A percentile compares a stretch with the other conserved stretches of the same genome.
phyloP scores from a whole-genome alignment of 805 yeast species.

The Yarrowia phangngaensis region DNA sequence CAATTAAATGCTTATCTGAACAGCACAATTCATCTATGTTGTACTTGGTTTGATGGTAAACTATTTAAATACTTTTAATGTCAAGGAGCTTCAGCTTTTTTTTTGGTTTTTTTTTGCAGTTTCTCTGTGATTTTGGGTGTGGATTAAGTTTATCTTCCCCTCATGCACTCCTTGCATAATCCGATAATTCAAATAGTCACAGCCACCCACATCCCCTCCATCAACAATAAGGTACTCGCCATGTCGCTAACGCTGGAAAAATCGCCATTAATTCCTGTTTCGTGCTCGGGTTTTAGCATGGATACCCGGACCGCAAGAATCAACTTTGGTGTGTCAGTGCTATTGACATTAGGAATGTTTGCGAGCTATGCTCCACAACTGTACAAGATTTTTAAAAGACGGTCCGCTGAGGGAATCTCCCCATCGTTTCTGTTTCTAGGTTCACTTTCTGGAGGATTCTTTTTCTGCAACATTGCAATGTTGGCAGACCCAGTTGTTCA shows the following conservation, averaged over 20 bases:
- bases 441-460: constrained; percentile 61
- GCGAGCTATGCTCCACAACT: constrained; percentile 76
- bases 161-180: too few relatives aligned
- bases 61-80: too few relatives aligned
- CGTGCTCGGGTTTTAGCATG: constrained; percentile 4
- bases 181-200: too few relatives aligned
- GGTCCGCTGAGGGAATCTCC: constrained; percentile 73
- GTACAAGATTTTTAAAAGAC: constrained; percentile 51
- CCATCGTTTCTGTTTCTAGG: constrained; percentile 70
- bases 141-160: too few relatives aligned
- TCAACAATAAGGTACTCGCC: not conserved
- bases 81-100: too few relatives aligned
- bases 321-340: constrained; percentile 49
- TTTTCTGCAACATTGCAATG: constrained; percentile 61
- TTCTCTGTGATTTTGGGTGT: too few relatives aligned
- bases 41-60: too few relatives aligned
- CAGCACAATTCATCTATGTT: too few relatives aligned
- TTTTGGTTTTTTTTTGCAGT: too few relatives aligned
- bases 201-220: not conserved
- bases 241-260: not conserved
- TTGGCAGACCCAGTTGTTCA: constrained; percentile 57
- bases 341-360: constrained; percentile 63
- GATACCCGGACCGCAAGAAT: constrained; percentile 17
- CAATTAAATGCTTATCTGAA: too few relatives aligned
- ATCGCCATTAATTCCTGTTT: not conserved